A percentile compares a stretch with the other conserved stretches of the same genome.
Evolutionary conservation across 805 yeast species (phyloP).

Genomic region (Kuraishia floccosa): DNA sequence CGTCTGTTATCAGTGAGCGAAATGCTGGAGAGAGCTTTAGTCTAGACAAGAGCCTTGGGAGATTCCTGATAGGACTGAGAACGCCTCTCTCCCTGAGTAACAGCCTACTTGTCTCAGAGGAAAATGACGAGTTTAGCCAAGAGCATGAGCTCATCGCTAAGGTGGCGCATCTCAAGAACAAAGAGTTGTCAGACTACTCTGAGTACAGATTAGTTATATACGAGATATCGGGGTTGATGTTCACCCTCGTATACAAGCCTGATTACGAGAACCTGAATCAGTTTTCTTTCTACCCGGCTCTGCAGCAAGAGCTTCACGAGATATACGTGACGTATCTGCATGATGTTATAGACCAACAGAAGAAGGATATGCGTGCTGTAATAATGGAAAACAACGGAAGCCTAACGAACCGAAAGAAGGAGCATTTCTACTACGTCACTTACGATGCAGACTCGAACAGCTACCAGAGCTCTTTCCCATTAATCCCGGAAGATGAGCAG

Average conservation of each 20-base stretch:
- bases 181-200: neutral
- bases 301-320: slow-evolving; percentile 9
- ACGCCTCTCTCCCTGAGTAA: neutral
- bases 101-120: neutral
- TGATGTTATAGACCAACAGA: slow-evolving; percentile 14
- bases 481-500: slow-evolving; percentile 7
- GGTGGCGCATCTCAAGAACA: neutral
- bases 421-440: slow-evolving; percentile 13
- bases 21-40: neutral
- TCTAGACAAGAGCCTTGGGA: slow-evolving; percentile 8
- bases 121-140: slow-evolving; percentile 8
- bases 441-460: slow-evolving; percentile 8
- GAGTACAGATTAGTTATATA: slow-evolving; percentile 12
- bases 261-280: neutral
- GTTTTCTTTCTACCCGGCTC: slow-evolving; percentile 4
- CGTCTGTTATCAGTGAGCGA: too few relatives aligned
- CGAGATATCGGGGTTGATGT: slow-evolving; percentile 18
- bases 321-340: slow-evolving; percentile 12
- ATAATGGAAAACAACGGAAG: too few relatives aligned
- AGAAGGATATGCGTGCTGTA: slow-evolving; percentile 9
- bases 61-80: slow-evolving; percentile 11
- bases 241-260: slow-evolving; percentile 8
- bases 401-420: too few relatives aligned
- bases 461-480: slow-evolving; percentile 15
- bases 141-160: slow-evolving; percentile 7